Evolutionary conservation across 805 yeast genomes (phyloP), one percentile per base, ranked within the genome.

Genomic region (Ogataea minuta): DNA sequence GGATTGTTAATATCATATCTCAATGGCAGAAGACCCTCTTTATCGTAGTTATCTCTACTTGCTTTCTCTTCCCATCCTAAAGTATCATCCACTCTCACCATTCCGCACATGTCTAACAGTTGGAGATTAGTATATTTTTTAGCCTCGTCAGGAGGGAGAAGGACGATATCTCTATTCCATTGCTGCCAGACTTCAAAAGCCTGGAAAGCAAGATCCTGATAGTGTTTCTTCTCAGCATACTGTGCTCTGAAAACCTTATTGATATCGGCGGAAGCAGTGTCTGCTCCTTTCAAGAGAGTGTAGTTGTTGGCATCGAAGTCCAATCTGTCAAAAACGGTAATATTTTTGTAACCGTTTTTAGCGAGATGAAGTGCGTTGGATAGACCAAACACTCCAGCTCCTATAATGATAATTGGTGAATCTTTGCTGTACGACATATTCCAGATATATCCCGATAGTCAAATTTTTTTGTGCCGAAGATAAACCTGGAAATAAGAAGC

Each of bases 321-420:
- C 25, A 63, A 44, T 48, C 62, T 59, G 41, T 70, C 75, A 39
- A 61, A 62, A 1, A 70, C 61, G 2, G 67, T 61, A 39, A 70
- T 55, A 33, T 67, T 48, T 2, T 33, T 49, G 43, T 64, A 68
- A 1, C 72, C 72, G 9, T 49, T 49, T 28, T 59, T 44, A 1
- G 63, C 57, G 15, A 74, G 59, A 29, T 71, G 65, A n/a, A 64
- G 59, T 4, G 77, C 76, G 4, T 70, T 62, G 16, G 79, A 70
- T 12, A 76, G 57, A 1, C 81, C 81, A 52, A 72, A 74, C 9
- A 70, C 76, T 26, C 81, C 81, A 5, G 76, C 69, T n/a, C 81
- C 81, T 9, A 73, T 66, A 23, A 76, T 61, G 24, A 68, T 57
- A 25, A 73, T 63, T 2, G 43, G 34, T 6, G 54, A 48, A 13